Percentiles rank a stretch among this genome's conserved stretches.
These are phyloP conservation scores for Pelargonium nanum DNA, from an alignment of 345 rosid species.

Conservation along the genomic window DNA sequence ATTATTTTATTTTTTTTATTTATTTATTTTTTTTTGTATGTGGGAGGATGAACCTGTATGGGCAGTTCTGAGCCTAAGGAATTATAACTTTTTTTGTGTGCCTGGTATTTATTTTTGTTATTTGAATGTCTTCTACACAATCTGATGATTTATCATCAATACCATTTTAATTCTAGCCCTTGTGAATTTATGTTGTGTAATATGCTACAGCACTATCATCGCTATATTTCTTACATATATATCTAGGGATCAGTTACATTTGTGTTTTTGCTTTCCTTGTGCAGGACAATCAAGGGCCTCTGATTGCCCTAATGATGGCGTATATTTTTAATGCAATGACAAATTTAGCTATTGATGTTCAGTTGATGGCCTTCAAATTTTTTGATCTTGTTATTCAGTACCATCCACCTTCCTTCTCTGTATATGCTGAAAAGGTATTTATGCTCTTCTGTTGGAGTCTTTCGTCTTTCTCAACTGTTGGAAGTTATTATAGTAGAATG, in stretches of 20 bases:
- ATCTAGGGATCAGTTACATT: not conserved
- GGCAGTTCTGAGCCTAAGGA: not conserved
- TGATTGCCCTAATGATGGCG: slow-evolving; percentile 61
- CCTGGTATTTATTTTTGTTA: not conserved
- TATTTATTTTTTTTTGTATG: too few relatives aligned
- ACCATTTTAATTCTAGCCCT: not conserved
- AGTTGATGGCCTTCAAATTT: slow-evolving; percentile 80
- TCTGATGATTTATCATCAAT: not conserved
- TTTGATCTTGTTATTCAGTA: slow-evolving; percentile 55
- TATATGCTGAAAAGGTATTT: slow-evolving; percentile 68
- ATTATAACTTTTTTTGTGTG: too few relatives aligned
- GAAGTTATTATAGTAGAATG: not conserved
- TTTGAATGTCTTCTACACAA: not conserved
- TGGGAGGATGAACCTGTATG: not conserved
- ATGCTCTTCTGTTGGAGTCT: not conserved
- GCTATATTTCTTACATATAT: not conserved
- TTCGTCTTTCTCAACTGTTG: not conserved
- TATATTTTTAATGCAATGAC: slow-evolving; percentile 75
- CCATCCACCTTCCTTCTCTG: slow-evolving; percentile 51
- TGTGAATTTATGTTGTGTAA: not conserved
- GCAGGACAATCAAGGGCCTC: slow-evolving; percentile 69
- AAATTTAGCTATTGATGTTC: slow-evolving; percentile 59
- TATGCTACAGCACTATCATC: not conserved
- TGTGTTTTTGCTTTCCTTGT: slow-evolving; percentile 16
- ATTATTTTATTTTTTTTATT: too few relatives aligned